Evolutionary conservation across 495 filamentous ascomycete genomes (phyloP), one percentile per base, ranked within the genome.

Genomic region (Articulospora tetracladia): DNA sequence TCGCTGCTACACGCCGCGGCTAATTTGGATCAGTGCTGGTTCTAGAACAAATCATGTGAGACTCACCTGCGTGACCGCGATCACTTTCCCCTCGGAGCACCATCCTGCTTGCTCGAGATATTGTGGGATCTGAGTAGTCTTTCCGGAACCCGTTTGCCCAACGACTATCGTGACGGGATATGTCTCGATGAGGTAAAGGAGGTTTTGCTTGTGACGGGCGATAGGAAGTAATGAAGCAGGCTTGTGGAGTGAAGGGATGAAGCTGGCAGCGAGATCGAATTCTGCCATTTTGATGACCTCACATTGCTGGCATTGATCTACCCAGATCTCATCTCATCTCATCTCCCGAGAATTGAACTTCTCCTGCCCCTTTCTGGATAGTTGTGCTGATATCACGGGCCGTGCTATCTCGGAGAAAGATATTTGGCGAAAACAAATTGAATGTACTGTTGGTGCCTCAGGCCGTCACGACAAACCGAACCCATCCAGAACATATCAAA

Each of bases 1-100:
- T 96, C 44, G 92, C 94, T 63, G 94, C 94, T 46, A 98, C 91
- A 64, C 95, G 81, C 19, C 94, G 86, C 27, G 94, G 94, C 90
- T 97, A 80, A 75, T 72, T 57, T 10, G 10, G 20, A 39, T 60
- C 47, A 59, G 49, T 46, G n/a, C n/a, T n/a, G n/a, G n/a, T n/a
- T n/a, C 10, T 3, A 20, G 39, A 51, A 19, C 25, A 15, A 55
- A 27, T 13, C 23, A 28, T 54, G 32, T 36, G 27, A 20, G 26
- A 3, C 3, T 26, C 4, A 93, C 92, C 83, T 98, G 95, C 17
- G 94, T 99, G 26, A 97, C 83, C 26, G 84, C 94, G 55, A 99
- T 90, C 47, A 87, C 66, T 66, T 94, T 96, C 17, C 78, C 76
- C 71, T 93, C 84, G 54, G 81, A 79, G 66, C 91, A 93, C 89